Evolutionary conservation across 495 filamentous ascomycete species (phyloP).

Genomic region (Talaromyces borbonicus): DNA sequence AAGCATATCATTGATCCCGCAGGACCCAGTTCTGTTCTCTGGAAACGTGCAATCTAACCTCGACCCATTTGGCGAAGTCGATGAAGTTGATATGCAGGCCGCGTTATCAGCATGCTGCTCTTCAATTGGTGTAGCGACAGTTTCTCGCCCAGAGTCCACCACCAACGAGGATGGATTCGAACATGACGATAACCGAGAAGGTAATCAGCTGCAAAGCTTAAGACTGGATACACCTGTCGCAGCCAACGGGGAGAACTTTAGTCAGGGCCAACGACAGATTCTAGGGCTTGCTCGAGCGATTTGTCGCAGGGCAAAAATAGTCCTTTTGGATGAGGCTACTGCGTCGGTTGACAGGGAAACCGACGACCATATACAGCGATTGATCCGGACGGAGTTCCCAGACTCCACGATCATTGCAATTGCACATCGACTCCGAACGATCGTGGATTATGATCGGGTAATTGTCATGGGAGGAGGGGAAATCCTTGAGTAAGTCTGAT

Average conservation of each 20-base stretch:
- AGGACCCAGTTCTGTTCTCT: slow-evolving; percentile 51
- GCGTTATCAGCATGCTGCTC: slow-evolving; percentile 33
- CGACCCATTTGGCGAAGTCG: slow-evolving; percentile 37
- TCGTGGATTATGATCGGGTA: slow-evolving; percentile 89
- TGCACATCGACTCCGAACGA: slow-evolving; percentile 87
- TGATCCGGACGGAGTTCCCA: slow-evolving; percentile 73
- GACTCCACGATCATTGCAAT: slow-evolving; percentile 94
- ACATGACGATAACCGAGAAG: slow-evolving; percentile 13
- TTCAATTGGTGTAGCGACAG: slow-evolving; percentile 26
- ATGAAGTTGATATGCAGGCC: slow-evolving; percentile 35
- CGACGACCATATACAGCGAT: slow-evolving; percentile 89
- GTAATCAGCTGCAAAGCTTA: slow-evolving; percentile 7
- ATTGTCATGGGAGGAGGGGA: slow-evolving; percentile 78
- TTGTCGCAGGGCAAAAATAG: slow-evolving; percentile 84
- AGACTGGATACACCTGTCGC: slow-evolving; percentile 35
- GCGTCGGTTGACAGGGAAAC: slow-evolving; percentile 88
- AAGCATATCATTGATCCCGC: slow-evolving; percentile 50
- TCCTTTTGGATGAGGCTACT: slow-evolving; percentile 91
- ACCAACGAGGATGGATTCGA: slow-evolving; percentile 15
- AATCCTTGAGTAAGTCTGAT: slow-evolving; percentile 78
- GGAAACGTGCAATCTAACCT: slow-evolving; percentile 46
- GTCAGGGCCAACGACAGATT: slow-evolving; percentile 52
- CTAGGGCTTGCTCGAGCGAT: slow-evolving; percentile 65
- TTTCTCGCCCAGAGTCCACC: slow-evolving; percentile 8
- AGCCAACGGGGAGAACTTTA: slow-evolving; percentile 49